A percentile compares a stretch with the other conserved stretches of the same genome.
phyloP scores from a whole-genome alignment of 179 eudicot species.

The Silene coronaria region DNA sequence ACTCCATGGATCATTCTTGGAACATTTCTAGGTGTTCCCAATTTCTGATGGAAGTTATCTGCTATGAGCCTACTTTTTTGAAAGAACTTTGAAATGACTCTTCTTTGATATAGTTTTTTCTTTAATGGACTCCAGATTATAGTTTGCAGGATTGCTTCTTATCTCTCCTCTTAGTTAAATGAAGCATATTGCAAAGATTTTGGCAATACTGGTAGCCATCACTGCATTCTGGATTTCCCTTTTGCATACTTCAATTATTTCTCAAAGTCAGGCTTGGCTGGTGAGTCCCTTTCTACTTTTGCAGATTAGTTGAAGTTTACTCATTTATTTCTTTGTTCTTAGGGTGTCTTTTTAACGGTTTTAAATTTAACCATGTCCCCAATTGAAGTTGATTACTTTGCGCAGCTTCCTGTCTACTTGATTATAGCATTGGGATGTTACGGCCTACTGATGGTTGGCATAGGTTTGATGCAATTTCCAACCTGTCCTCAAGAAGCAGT shows the following conservation, averaged over 20 bases:
- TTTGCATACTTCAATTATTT: constrained; percentile 46
- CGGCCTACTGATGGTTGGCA: constrained; percentile 93
- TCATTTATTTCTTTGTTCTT: background rate
- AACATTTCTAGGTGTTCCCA: background rate
- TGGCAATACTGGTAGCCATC: constrained; percentile 52
- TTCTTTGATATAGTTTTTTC: background rate
- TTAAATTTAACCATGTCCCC: background rate
- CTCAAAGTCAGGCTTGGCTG: constrained; percentile 65
- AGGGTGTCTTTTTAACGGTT: background rate
- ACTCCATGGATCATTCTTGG: background rate
- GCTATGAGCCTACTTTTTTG: background rate
- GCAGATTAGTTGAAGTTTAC: background rate
- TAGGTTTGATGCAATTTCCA: constrained; percentile 88
- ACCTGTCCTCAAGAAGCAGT: constrained; percentile 90
- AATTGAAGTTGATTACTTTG: background rate
- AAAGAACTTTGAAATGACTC: background rate
- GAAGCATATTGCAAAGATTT: constrained; percentile 80
- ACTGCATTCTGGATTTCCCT: constrained; percentile 65
- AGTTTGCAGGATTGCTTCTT: background rate
- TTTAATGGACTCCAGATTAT: background rate
- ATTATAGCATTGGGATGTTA: constrained; percentile 79
- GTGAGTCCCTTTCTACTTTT: constrained; percentile 35
- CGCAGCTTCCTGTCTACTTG: constrained; percentile 66
- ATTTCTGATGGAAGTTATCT: background rate
- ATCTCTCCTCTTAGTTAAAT: constrained; percentile 24